Evolutionary conservation across 1,284 basidiomycete genomes (phyloP).

Genomic region (Pseudozyma flocculosa): DNA sequence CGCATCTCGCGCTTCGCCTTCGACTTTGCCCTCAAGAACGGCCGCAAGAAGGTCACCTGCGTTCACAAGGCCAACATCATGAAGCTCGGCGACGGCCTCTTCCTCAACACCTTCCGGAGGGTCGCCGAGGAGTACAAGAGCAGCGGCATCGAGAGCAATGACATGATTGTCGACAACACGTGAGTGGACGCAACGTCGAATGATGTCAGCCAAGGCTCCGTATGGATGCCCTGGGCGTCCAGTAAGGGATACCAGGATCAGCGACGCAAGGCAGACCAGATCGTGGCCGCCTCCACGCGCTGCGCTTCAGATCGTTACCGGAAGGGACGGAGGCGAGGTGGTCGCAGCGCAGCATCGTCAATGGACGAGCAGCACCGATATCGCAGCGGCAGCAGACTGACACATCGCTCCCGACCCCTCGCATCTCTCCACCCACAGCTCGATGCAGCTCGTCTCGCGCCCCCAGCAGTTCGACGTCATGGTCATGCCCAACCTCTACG

Average conservation of each 20-base stretch:
- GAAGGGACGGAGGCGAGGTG: too few relatives aligned
- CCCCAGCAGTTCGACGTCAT: conserved; percentile 97
- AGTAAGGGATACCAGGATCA: too few relatives aligned
- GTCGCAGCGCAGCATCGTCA: too few relatives aligned
- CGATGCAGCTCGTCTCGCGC: conserved; percentile 96
- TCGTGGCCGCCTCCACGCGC: too few relatives aligned
- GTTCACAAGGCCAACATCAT: conserved; percentile 99
- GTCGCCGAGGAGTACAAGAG: conserved; percentile 92
- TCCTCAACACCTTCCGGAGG: conserved; percentile 96
- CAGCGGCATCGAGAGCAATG: conserved; percentile 86
- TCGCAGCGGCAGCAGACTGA: too few relatives aligned
- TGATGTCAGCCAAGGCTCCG: too few relatives aligned
- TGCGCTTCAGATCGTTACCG: too few relatives aligned
- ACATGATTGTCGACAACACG: conserved; percentile 99
- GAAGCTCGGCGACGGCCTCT: conserved; percentile 99
- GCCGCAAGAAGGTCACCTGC: conserved; percentile 99
- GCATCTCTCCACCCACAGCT: conserved; percentile 62
- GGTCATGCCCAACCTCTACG: conserved; percentile 96
- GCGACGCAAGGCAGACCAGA: too few relatives aligned
- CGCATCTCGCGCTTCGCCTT: conserved; percentile 97
- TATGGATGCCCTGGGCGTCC: too few relatives aligned
- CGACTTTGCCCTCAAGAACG: conserved; percentile 98
- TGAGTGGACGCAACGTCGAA: conserved; percentile 61
- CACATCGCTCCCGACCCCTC: too few relatives aligned
- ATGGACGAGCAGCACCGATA: too few relatives aligned